phyloP scores from a whole-genome alignment of 73 alveolate species.

The Paramecium primaurelia region DNA sequence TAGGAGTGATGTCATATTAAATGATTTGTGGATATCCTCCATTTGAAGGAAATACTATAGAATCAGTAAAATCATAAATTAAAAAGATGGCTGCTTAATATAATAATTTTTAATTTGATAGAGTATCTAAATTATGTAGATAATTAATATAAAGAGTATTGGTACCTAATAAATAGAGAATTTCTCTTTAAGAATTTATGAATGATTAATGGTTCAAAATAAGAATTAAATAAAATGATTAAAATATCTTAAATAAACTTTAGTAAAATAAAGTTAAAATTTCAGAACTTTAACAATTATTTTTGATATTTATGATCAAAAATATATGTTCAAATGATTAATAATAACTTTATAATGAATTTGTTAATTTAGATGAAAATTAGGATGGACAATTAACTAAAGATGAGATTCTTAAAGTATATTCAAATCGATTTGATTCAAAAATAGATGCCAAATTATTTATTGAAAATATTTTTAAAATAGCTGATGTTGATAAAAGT shows the following conservation, averaged over 20 bases:
- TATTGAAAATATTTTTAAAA: background rate
- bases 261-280: background rate
- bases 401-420: background rate
- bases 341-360: background rate
- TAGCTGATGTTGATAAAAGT: slow-evolving; percentile 2
- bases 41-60: background rate
- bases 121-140: background rate
- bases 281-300: background rate
- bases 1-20: background rate
- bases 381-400: background rate
- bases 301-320: background rate
- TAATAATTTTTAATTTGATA: background rate
- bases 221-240: background rate
- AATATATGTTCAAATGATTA: background rate
- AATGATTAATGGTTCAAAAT: background rate
- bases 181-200: background rate
- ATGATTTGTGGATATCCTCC: slow-evolving; percentile 16
- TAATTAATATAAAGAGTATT: background rate
- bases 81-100: slow-evolving; percentile 5
- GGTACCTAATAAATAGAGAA: background rate
- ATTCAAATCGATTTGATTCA: background rate
- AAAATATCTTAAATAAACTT: background rate
- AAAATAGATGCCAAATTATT: background rate
- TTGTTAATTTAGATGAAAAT: background rate
- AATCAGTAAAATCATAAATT: background rate